Conservation (phyloP, 768 basidiomycete genomes). For the Nidularia pulvinata region DNA sequence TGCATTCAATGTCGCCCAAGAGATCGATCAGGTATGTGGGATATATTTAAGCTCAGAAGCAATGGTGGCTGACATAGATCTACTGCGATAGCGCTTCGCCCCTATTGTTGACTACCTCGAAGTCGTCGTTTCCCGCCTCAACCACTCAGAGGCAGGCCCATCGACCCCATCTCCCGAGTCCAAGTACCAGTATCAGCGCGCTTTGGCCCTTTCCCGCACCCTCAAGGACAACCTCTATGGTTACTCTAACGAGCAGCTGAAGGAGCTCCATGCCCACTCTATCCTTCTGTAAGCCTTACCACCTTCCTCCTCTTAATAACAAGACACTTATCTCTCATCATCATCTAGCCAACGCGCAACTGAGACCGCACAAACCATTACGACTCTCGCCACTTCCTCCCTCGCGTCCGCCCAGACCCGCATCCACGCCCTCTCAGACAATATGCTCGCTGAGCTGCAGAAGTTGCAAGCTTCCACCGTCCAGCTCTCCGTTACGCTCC, state of each 20-base stretch:
- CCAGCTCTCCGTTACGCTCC: conserved; percentile 42
- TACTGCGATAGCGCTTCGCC: conserved; percentile 51
- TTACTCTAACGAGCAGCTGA: conserved; percentile 73
- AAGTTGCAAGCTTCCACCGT: conserved; percentile 62
- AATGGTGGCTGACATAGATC: conserved; percentile 7
- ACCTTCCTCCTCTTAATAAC: no score
- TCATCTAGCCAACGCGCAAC: conserved; percentile 52
- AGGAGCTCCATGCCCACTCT: conserved; percentile 67
- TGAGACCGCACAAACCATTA: conserved; percentile 65
- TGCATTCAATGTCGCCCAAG: conserved; percentile 60
- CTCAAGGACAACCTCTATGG: conserved; percentile 61
- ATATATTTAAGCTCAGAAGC: conserved; percentile 9
- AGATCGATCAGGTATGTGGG: conserved; percentile 68
- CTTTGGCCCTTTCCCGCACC: conserved; percentile 60
- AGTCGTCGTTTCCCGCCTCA: conserved; percentile 46
- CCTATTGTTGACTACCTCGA: conserved; percentile 77
- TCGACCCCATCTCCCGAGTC: conserved; percentile 47
- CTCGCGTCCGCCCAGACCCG: conserved; percentile 52
- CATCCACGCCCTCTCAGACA: conserved; percentile 61
- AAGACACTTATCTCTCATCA: no score
- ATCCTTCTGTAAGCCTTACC: conserved; percentile 33
- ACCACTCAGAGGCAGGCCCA: conserved; percentile 41
- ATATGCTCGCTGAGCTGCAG: conserved; percentile 66
- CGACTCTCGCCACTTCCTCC: conserved; percentile 56
- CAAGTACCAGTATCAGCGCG: conserved; percentile 82